Evolutionary conservation across 768 basidiomycete genomes (phyloP).

Genomic region (Multifurca ochricompacta): DNA sequence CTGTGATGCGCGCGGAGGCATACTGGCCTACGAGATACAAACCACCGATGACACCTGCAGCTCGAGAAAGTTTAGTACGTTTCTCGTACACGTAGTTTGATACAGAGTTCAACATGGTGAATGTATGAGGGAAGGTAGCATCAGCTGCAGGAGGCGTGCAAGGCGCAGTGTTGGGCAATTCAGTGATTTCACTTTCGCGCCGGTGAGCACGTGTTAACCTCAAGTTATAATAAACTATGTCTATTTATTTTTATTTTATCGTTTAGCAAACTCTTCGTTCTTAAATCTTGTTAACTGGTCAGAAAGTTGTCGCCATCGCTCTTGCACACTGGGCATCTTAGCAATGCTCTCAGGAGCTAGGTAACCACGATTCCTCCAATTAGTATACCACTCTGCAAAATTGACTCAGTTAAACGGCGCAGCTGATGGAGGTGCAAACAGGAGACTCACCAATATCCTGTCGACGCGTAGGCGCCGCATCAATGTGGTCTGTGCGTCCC

Average conservation of each 20-base stretch:
- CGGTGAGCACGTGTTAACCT: slow-evolving; percentile 8
- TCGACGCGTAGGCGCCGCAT: slow-evolving; percentile 79
- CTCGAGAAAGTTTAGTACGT: slow-evolving; percentile 38
- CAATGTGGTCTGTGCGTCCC: slow-evolving; percentile 57
- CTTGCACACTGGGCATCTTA: slow-evolving; percentile 55
- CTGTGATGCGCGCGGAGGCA: slow-evolving; percentile 52
- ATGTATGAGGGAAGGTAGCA: neutral
- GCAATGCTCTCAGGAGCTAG: slow-evolving; percentile 52
- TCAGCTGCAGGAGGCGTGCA: slow-evolving; percentile 1
- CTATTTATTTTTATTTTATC: no score
- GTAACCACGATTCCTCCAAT: slow-evolving; percentile 67
- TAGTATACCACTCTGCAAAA: slow-evolving; percentile 71
- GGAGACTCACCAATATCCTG: slow-evolving; percentile 67
- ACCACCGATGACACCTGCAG: slow-evolving; percentile 47
- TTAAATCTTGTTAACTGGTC: slow-evolving; percentile 52
- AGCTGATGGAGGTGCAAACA: neutral
- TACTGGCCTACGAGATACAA: slow-evolving; percentile 58
- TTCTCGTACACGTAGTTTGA: slow-evolving; percentile 44
- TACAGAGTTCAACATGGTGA: slow-evolving; percentile 37
- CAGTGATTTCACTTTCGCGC: no score
- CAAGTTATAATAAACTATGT: no score
- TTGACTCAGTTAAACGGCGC: neutral
- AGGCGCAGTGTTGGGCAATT: neutral
- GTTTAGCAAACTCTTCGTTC: slow-evolving; percentile 31
- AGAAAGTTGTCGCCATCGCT: slow-evolving; percentile 62